Evolutionary conservation across 169 alveolate genomes (phyloP).

Genomic region (Cyclospora cayetanensis): DNA sequence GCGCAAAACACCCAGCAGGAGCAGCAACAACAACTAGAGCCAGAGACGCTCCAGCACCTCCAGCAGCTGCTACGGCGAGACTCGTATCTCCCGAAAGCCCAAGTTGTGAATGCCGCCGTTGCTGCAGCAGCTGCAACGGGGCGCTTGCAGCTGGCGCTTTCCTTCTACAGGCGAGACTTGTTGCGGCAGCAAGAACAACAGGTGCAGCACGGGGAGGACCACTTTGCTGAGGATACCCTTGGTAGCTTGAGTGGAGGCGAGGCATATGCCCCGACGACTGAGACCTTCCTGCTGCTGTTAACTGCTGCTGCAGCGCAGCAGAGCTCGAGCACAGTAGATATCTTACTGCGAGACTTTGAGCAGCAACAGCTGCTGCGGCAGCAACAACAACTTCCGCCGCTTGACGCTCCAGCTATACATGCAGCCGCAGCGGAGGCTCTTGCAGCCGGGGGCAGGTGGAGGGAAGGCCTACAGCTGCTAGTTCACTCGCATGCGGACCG

Average conservation of each 20-base stretch:
- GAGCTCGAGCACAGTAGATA: conserved; percentile 39
- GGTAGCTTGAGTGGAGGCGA: conserved; percentile 43
- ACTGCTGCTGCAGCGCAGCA: conserved; percentile 53
- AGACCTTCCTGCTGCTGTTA: conserved; percentile 38
- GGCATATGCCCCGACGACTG: conserved; percentile 59
- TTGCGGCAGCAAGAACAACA: conserved; percentile 35
- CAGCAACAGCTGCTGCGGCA: conserved; percentile 33
- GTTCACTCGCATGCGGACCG: conserved; percentile 33
- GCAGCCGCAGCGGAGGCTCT: conserved; percentile 62
- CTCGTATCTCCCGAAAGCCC: conserved; percentile 32
- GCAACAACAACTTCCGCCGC: conserved; percentile 52
- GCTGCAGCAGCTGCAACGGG: conserved; percentile 64
- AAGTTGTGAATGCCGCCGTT: conserved; percentile 34
- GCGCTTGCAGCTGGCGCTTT: conserved; percentile 51
- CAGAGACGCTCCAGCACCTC: conserved; percentile 54
- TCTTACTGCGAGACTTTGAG: conserved; percentile 53
- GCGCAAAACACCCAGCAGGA: neutral
- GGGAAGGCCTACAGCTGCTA: conserved; percentile 31
- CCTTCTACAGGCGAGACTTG: conserved; percentile 54
- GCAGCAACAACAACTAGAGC: conserved; percentile 48
- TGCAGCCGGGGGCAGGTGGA: conserved; percentile 60
- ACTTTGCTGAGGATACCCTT: neutral
- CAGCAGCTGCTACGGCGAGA: conserved; percentile 64
- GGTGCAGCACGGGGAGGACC: conserved; percentile 56
- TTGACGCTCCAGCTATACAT: conserved; percentile 46